Base-by-base conservation (phyloP, 2,329 filamentous ascomycete species). In the Coniochaeta pulveracea region DNA sequence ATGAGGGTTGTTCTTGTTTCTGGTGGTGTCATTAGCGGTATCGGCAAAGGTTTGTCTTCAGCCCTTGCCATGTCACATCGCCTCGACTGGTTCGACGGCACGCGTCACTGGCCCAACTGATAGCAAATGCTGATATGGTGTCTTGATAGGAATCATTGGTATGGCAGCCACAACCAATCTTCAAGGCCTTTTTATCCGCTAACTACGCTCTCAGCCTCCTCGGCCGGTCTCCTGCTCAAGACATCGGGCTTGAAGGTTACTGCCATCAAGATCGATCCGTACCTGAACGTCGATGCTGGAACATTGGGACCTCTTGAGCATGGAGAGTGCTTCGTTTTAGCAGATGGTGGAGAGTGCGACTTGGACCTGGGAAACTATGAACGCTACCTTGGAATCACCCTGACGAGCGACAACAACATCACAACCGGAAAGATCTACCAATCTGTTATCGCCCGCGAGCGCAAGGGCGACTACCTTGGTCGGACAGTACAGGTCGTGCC, bases 401-500 rank as follows among this genome's bases (percentile, higher is more conserved):
- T 96, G 40, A 85, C 76, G 7, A 69, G 79, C 40, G 86, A 94
- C 47, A 85, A 89, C 65, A 96, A 96, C 59, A 93, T 98, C 58
- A 98, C 91, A 4, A 94, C 89, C 5, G 91, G 91, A 52, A 95
- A 96, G 65, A 85, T 96, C 46, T 96, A 95, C 61, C 71, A 85
- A 50, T 76, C 82, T 48, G 88, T 95, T 34, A 86, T 94, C 47
- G 69, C 80, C 51, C 76, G 74, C 39, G 71, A 75, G 50, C 61
- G 71, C 17, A 57, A 58, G 25, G 72, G 72, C 35, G 79, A 91
- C 53, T 96, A 94, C 49, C 72, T 96, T 10, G 89, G 89, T 43
- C 78, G 81, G 56, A 86, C 88, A 12, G 80, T 93, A 11, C 86
- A 95, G 57, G 81, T 93, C 16, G 86, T 96, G 5, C 89, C 89